A percentile compares a stretch with the other conserved stretches of the same genome.
Conservation (phyloP, 2,329 filamentous ascomycete genomes). For the Hypoxylon sp. region DNA sequence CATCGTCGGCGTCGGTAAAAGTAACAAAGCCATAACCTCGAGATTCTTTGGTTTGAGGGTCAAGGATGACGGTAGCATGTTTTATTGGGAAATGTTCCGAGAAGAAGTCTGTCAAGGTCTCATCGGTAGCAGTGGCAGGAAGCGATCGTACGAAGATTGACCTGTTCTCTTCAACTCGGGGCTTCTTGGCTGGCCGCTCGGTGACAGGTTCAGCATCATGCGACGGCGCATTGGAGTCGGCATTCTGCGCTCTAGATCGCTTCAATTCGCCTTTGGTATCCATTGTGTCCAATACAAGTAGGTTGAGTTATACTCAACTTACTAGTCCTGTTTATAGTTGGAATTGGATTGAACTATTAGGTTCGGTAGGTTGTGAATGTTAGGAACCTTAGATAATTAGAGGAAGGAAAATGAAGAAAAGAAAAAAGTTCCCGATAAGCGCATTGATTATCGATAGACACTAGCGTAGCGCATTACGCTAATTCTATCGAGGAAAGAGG, state of each 20-base stretch:
- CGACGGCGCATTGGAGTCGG: conserved; percentile 21
- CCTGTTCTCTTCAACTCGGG: conserved; percentile 66
- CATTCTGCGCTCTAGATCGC: conserved; percentile 29
- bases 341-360: no score
- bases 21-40: conserved; percentile 97
- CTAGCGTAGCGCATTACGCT: not conserved
- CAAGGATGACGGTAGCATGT: conserved; percentile 90
- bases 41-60: conserved; percentile 85
- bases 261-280: conserved; percentile 37
- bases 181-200: conserved; percentile 60
- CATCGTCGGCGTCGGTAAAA: conserved; percentile 93
- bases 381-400: conserved; percentile 39
- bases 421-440: conserved; percentile 14
- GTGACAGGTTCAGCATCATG: conserved; percentile 38
- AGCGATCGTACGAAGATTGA: conserved; percentile 93
- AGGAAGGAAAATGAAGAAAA: conserved; percentile 9
- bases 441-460: not conserved
- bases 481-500: not conserved
- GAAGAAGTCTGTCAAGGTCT: conserved; percentile 86
- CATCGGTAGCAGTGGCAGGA: conserved; percentile 78
- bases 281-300: conserved; percentile 28
- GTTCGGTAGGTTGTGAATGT: no score
- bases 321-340: no score
- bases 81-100: conserved; percentile 95
- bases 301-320: not conserved